Evolutionary conservation across 2,329 filamentous ascomycete species (phyloP), one percentile per base, ranked within the genome.

Genomic region (Fusarium beomiforme): DNA sequence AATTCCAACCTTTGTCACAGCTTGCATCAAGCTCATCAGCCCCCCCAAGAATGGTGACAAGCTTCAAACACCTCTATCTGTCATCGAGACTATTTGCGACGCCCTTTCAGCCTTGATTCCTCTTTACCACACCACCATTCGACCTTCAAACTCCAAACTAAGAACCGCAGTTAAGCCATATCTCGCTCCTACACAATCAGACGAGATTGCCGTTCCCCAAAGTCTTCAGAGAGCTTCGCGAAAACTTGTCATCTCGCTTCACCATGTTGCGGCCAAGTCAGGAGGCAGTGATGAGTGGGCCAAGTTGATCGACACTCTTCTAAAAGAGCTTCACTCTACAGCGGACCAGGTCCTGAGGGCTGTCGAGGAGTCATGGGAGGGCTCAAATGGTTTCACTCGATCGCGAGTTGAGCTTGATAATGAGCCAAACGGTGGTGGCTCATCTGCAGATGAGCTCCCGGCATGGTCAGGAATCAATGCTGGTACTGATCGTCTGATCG

Each of bases 121-220:
- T n/a, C 87, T 91, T 56, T 95, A 97, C 79, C 91, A 93, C 33
- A 93, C 94, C 10, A 93, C 93, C 34, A 92, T 97, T 79, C 91
- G 95, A 16, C 92, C 93, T 2, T 93, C 91, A 77, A 86, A 89
- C 64, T 85, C 87, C 39, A 92, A 94, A 71, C 87, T 97, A 44
- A 89, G 87, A 59, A 83, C 86, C 16, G 84, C 92, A 23, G 81
- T 91, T 43, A 84, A 87, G 47, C 81, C 82, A 9, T 89, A 91
- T 70, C 80, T 95, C 57, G 90, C 90, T 6, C 90, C 91, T 5
- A 92, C 91, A 8, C 84, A 85, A 31, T 87, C 86, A 16, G 86
- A 88, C 65, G 77, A 76, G 33, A 43, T 78, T 17, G 79, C 84
- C 8, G 83, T 88, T 8, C 85, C 92, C 1, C 79, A 80, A 6